A percentile compares a stretch with the other conserved stretches of the same genome.
phyloP scores from a whole-genome alignment of 169 alveolate genomes.

The Plasmodium vivax region DNA sequence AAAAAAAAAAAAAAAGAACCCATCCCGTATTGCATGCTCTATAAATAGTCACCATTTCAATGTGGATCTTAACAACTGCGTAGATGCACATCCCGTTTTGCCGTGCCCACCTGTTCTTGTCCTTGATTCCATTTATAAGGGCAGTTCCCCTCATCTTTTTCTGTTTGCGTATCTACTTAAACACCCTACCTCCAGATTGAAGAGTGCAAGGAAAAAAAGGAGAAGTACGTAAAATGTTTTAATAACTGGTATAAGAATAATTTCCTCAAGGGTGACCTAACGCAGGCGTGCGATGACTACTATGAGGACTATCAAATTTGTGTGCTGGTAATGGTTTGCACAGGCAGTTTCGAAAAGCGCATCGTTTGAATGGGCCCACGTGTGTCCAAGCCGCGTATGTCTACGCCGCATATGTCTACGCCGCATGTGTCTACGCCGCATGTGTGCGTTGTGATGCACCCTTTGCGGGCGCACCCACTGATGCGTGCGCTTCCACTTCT shows the following conservation, averaged over 20 bases:
- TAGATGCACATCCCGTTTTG: background rate
- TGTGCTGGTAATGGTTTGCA: conserved; percentile 69
- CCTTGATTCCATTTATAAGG: background rate
- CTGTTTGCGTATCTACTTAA: background rate
- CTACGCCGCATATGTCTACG: background rate
- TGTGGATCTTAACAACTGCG: background rate
- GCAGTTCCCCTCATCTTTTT: background rate
- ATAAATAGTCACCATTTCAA: background rate
- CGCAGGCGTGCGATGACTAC: conserved; percentile 78
- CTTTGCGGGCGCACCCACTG: background rate
- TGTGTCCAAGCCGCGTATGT: background rate
- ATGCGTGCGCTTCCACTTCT: background rate
- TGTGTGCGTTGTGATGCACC: background rate
- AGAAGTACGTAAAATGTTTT: conserved; percentile 79
- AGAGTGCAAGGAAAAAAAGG: conserved; percentile 79
- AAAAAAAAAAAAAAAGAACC: background rate
- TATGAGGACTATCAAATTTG: conserved; percentile 82
- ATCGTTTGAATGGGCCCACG: background rate
- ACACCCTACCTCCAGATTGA: conserved; percentile 41
- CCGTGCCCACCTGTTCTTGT: background rate
- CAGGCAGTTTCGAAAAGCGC: background rate
- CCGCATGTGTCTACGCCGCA: background rate
- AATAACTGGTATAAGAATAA: conserved; percentile 82
- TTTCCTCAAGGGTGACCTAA: conserved; percentile 82
- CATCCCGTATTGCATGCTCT: background rate